Conservation (phyloP, 331 rosid species). For the Cydonia oblonga region DNA sequence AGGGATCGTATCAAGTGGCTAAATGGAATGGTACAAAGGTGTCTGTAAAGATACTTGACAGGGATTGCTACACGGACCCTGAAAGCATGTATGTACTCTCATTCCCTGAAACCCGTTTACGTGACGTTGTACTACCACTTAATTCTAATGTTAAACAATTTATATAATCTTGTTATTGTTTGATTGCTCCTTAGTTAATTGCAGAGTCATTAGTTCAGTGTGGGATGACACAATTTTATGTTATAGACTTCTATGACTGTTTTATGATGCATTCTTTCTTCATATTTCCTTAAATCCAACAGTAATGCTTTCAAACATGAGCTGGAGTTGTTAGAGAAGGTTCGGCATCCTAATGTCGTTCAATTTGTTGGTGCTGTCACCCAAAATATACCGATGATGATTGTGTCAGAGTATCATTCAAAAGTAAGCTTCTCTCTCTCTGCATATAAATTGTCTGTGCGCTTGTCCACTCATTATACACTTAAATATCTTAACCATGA, state of each 20-base stretch:
- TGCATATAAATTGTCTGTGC: not conserved
- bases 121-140: not conserved
- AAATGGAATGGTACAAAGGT: constrained; percentile 99
- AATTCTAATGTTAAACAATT: not conserved
- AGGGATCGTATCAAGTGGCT: constrained; percentile 96
- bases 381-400: constrained; percentile 98
- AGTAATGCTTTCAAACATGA: constrained; percentile 90
- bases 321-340: constrained; percentile 83
- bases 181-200: not conserved
- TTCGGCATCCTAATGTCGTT: constrained; percentile 89
- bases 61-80: constrained; percentile 71
- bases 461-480: not conserved
- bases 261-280: not conserved
- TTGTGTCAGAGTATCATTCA: constrained; percentile 81
- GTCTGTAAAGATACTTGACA: constrained; percentile 82
- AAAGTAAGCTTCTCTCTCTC: constrained; percentile 49
- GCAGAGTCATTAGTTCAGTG: not conserved
- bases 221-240: not conserved
- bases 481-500: not conserved
- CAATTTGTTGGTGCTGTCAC: constrained; percentile 99
- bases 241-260: constrained; percentile 1
- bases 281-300: constrained; percentile 11
- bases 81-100: constrained; percentile 63
- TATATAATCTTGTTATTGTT: not conserved
- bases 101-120: not conserved